phyloP scores from a whole-genome alignment of 2,329 filamentous ascomycete species.

The Paradendryphiella salina region DNA sequence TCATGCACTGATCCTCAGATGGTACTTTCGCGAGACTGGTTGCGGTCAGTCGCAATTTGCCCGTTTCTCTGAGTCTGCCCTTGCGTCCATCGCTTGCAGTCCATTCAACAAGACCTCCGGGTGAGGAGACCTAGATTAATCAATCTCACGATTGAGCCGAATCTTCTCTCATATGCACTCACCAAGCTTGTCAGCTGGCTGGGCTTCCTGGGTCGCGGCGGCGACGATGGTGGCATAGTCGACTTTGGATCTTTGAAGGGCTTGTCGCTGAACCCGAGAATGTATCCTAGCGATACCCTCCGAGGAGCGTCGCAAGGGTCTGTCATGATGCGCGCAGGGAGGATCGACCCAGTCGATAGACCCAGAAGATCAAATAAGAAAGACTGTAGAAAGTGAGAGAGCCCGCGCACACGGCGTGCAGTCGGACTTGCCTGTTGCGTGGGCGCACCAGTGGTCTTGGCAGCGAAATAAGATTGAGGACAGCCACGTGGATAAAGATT shows the following conservation, averaged over 20 bases:
- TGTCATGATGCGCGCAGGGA: slow-evolving; percentile 16
- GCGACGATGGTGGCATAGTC: slow-evolving; percentile 10
- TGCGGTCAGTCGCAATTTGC: slow-evolving; percentile 21
- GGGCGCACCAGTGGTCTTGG: not conserved
- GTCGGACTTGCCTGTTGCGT: not conserved
- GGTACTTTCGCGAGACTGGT: slow-evolving; percentile 20
- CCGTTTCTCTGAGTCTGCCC: slow-evolving; percentile 25
- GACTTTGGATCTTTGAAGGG: slow-evolving; percentile 34
- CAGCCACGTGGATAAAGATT: no score
- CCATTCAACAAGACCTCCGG: slow-evolving; percentile 39
- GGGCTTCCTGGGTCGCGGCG: slow-evolving; percentile 5
- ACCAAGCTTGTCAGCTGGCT: slow-evolving; percentile 23
- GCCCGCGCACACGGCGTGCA: not conserved
- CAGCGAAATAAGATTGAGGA: not conserved
- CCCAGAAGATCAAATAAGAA: not conserved
- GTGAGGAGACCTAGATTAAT: slow-evolving; percentile 26
- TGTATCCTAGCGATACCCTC: slow-evolving; percentile 33
- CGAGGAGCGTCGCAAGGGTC: slow-evolving; percentile 13
- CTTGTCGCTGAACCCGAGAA: slow-evolving; percentile 37
- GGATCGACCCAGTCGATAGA: not conserved
- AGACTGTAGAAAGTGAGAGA: not conserved
- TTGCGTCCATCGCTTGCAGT: slow-evolving; percentile 41
- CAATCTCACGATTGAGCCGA: not conserved
- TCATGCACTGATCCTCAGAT: slow-evolving; percentile 5
- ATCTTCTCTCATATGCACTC: not conserved